Evolutionary conservation across 192 early-diverging fungal species (phyloP).

Genomic region (Entophlyctis luteolus): DNA sequence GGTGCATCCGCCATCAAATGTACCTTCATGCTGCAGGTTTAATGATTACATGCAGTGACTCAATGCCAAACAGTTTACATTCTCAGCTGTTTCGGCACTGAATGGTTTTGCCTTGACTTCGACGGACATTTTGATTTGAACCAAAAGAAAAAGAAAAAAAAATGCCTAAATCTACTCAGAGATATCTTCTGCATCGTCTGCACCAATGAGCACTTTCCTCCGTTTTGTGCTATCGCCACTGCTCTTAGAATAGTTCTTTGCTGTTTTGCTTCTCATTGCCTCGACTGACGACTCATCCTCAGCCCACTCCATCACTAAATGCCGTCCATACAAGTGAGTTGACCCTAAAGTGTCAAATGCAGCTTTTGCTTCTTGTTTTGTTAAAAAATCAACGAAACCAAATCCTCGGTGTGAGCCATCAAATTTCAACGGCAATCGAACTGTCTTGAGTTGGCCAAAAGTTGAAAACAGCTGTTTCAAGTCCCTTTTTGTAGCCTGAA

Average conservation of each 20-base stretch:
- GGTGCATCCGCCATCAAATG: background rate
- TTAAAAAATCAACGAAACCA: constrained; percentile 96
- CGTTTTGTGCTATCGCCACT: constrained; percentile 51
- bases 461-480: constrained; percentile 82
- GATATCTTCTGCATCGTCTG: constrained; percentile 7
- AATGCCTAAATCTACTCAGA: background rate
- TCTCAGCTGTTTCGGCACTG: constrained; percentile 25
- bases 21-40: constrained; percentile 7
- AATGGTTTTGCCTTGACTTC: constrained; percentile 10
- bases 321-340: constrained; percentile 97
- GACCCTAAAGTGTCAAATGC: constrained; percentile 79
- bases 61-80: too few relatives aligned
- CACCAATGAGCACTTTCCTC: constrained; percentile 62
- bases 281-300: constrained; percentile 72
- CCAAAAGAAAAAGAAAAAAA: background rate
- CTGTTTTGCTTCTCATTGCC: constrained; percentile 80
- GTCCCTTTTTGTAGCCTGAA: constrained; percentile 94
- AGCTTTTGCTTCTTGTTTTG: constrained; percentile 88
- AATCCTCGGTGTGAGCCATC: constrained; percentile 93
- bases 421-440: constrained; percentile 92
- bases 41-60: background rate
- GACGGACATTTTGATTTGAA: background rate
- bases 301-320: constrained; percentile 94
- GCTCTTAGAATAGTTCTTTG: constrained; percentile 67
- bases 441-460: constrained; percentile 91